Percentiles rank a stretch among this genome's conserved stretches.
Evolutionary conservation across 169 alveolate species (phyloP).

Genomic region (Eimeria acervulina): DNA sequence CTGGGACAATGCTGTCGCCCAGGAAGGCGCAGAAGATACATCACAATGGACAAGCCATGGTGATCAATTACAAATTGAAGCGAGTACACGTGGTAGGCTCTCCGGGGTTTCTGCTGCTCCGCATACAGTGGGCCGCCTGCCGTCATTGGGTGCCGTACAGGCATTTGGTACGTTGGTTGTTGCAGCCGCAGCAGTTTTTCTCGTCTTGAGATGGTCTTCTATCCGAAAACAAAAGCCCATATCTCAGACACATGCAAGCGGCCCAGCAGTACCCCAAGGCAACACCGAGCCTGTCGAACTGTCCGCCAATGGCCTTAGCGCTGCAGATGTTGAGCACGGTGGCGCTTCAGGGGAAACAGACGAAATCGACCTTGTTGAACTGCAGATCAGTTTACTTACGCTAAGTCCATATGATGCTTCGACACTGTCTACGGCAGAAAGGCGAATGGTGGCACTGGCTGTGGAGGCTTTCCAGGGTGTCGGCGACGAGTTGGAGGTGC

Average conservation of each 20-base stretch:
- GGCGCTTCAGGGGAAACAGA: neutral
- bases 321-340: neutral
- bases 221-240: neutral
- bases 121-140: neutral
- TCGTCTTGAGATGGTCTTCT: constrained; percentile 5
- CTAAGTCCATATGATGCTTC: neutral
- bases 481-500: constrained; percentile 32
- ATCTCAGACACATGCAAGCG: neutral
- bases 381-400: neutral
- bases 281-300: neutral
- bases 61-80: neutral
- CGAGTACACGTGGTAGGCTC: neutral
- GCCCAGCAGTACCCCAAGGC: neutral
- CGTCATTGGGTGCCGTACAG: neutral
- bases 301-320: neutral
- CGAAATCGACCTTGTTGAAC: neutral
- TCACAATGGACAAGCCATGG: neutral
- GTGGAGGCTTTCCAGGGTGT: neutral
- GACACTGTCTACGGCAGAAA: neutral
- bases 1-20: neutral
- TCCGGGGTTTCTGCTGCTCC: neutral
- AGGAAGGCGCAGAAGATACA: neutral
- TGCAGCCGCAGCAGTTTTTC: neutral
- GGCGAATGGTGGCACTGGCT: constrained; percentile 31
- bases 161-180: neutral